Percentiles rank a stretch among this genome's conserved stretches.
These are phyloP conservation scores for Coniochaeta pulveracea DNA, from an alignment of 2,329 filamentous ascomycete genomes.

Conservation along the genomic window DNA sequence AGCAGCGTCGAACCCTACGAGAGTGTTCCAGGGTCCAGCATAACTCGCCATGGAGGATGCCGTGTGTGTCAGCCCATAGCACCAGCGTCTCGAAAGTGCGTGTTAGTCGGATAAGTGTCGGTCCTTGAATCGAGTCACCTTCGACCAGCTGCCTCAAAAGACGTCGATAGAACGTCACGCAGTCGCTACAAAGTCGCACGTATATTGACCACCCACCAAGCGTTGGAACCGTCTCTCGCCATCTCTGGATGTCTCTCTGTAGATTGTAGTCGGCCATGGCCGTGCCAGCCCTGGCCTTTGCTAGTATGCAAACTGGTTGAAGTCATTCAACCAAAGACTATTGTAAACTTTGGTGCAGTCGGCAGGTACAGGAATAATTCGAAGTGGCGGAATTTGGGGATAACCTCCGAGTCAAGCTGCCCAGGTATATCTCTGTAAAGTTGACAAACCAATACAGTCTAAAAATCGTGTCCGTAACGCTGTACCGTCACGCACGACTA, in stretches of 20 bases:
- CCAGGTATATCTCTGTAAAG: neutral
- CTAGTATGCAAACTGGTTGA: too few relatives aligned
- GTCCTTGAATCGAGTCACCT: neutral
- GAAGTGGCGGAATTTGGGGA: neutral
- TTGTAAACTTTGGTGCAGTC: neutral
- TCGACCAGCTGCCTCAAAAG: neutral
- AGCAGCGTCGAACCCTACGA: conserved; percentile 1
- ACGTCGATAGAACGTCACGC: conserved; percentile 1
- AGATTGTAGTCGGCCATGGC: too few relatives aligned
- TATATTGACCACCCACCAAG: neutral
- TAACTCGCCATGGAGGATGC: conserved; percentile 1
- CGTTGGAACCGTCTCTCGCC: neutral
- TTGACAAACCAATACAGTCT: too few relatives aligned
- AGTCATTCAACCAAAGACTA: neutral
- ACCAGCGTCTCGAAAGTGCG: neutral
- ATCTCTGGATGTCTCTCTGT: neutral
- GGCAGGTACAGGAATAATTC: neutral
- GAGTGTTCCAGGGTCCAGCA: neutral
- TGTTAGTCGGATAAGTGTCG: neutral
- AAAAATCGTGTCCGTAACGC: too few relatives aligned
- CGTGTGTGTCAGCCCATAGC: conserved; percentile 1
- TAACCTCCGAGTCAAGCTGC: neutral
- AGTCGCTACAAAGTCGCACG: neutral
- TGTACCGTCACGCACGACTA: too few relatives aligned
- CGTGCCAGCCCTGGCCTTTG: too few relatives aligned